phyloP scores from a whole-genome alignment of 805 yeast species.

The Saccharomyces jurei region DNA sequence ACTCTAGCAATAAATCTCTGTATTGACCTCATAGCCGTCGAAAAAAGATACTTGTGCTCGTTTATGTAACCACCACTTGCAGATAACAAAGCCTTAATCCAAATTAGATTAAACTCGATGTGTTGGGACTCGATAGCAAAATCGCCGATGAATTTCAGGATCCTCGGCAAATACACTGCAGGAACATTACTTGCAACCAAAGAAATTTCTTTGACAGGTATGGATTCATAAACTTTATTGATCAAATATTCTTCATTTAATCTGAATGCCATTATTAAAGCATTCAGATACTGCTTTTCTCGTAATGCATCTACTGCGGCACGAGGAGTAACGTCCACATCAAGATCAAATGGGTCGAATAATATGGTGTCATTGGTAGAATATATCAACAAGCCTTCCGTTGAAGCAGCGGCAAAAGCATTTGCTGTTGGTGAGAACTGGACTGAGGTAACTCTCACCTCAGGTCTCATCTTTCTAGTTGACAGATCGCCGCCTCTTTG shows the following conservation, averaged over 20 bases:
- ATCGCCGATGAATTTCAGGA: slow-evolving; percentile 63
- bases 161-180: slow-evolving; percentile 57
- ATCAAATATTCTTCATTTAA: slow-evolving; percentile 73
- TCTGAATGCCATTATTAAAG: slow-evolving; percentile 89
- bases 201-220: slow-evolving; percentile 63
- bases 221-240: slow-evolving; percentile 60
- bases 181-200: slow-evolving; percentile 69
- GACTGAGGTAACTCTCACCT: slow-evolving; percentile 69
- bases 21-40: slow-evolving; percentile 56
- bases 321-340: slow-evolving; percentile 83
- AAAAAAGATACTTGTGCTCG: slow-evolving; percentile 51
- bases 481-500: slow-evolving; percentile 71
- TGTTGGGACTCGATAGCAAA: slow-evolving; percentile 67
- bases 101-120: slow-evolving; percentile 71
- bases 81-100: slow-evolving; percentile 66
- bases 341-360: slow-evolving; percentile 94
- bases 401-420: slow-evolving; percentile 89
- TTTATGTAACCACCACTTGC: slow-evolving; percentile 73
- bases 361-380: slow-evolving; percentile 66
- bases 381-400: slow-evolving; percentile 82
- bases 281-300: slow-evolving; percentile 54
- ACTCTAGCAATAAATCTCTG: slow-evolving; percentile 68
- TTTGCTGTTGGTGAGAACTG: slow-evolving; percentile 84
- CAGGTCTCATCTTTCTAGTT: slow-evolving; percentile 67
- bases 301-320: slow-evolving; percentile 53